Percentiles rank a stretch among this genome's conserved stretches.
Conservation (phyloP, 805 yeast genomes). For the Metschnikowia lochheadii region DNA sequence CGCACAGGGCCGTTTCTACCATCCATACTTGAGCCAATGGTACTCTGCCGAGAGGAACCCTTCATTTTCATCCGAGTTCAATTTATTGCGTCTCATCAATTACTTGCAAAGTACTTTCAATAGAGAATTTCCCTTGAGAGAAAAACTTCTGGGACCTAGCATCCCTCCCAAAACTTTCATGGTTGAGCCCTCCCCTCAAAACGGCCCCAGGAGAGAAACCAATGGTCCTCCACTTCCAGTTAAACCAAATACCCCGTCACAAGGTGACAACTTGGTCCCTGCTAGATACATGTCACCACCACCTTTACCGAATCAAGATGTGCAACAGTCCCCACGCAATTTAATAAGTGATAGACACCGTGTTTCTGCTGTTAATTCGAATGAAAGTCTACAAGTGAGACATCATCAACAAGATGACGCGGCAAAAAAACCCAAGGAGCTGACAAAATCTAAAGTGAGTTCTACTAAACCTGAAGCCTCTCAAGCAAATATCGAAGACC, state of each 20-base stretch:
- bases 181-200: constrained; percentile 31
- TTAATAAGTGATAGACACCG: neutral
- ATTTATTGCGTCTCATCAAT: constrained; percentile 29
- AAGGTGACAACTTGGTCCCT: constrained; percentile 8
- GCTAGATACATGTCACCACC: constrained; percentile 11
- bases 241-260: constrained; percentile 25
- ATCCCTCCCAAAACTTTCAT: constrained; percentile 24
- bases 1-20: constrained; percentile 65
- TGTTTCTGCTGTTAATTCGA: neutral
- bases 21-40: constrained; percentile 69
- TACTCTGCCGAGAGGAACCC: constrained; percentile 6
- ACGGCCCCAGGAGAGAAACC: constrained; percentile 5
- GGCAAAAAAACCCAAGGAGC: neutral
- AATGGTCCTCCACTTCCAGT: constrained; percentile 27
- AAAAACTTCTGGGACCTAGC: constrained; percentile 29
- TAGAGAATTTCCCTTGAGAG: constrained; percentile 25
- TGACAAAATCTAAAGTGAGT: neutral
- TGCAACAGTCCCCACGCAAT: neutral
- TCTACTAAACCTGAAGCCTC: neutral
- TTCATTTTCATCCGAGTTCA: constrained; percentile 14
- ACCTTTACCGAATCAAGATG: constrained; percentile 9
- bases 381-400: neutral
- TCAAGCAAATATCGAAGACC: constrained; percentile 13
- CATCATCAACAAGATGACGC: neutral
- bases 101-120: constrained; percentile 33